phyloP scores from a whole-genome alignment of 2,329 filamentous ascomycete genomes.

The Alternaria angustiovoidea region DNA sequence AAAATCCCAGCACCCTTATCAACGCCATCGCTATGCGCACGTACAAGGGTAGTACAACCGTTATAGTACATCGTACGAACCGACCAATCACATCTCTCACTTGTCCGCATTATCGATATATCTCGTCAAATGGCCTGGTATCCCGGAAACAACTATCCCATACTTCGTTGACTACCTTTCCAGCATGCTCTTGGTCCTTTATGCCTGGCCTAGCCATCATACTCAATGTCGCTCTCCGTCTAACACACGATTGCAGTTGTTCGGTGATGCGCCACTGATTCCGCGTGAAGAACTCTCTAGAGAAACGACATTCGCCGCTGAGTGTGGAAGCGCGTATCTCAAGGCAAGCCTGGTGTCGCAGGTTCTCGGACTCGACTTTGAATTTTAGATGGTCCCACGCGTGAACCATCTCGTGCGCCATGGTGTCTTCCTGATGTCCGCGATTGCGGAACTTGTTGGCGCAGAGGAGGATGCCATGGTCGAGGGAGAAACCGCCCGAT shows the following conservation, averaged over 20 bases:
- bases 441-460: constrained; percentile 86
- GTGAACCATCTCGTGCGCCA: constrained; percentile 98
- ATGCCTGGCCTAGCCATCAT: constrained; percentile 80
- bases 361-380: constrained; percentile 82
- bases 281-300: constrained; percentile 82
- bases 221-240: constrained; percentile 79
- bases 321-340: constrained; percentile 96
- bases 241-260: constrained; percentile 93
- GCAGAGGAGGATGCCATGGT: constrained; percentile 89
- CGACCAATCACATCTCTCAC: not conserved
- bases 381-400: constrained; percentile 93
- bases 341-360: constrained; percentile 91
- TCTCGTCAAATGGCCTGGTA: constrained; percentile 94
- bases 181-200: constrained; percentile 85
- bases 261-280: constrained; percentile 89
- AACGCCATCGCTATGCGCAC: constrained; percentile 29
- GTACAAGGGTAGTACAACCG: not conserved
- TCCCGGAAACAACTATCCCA: constrained; percentile 97
- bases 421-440: constrained; percentile 87
- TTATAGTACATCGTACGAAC: not conserved
- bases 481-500: constrained; percentile 83
- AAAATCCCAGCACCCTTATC: not conserved
- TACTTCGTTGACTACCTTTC: constrained; percentile 92
- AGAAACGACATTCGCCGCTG: constrained; percentile 92
- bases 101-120: constrained; percentile 71